A percentile compares a stretch with the other conserved stretches of the same genome.
These are phyloP conservation scores for Irineochytrium annulatum DNA, from an alignment of 192 early-diverging fungal species.

Conservation along the genomic window DNA sequence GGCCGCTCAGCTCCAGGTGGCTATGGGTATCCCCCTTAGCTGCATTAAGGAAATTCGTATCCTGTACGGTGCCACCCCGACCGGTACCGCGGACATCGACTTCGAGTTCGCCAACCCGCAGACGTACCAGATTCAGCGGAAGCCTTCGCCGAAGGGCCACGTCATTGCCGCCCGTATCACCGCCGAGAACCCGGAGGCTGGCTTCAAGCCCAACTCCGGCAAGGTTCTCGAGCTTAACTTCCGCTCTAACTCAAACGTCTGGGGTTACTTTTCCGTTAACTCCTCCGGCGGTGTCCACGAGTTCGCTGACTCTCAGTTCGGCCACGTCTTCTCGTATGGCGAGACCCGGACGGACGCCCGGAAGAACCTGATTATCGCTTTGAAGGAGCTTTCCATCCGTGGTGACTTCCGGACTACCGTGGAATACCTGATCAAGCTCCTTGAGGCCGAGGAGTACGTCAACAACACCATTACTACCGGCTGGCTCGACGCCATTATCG, in stretches of 20 bases:
- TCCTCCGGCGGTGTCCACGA: slow-evolving; percentile 94
- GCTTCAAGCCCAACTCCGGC: slow-evolving; percentile 96
- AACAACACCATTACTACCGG: slow-evolving; percentile 90
- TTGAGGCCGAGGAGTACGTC: slow-evolving; percentile 85
- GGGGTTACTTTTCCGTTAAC: slow-evolving; percentile 99
- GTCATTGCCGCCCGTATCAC: slow-evolving; percentile 98
- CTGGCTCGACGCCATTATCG: slow-evolving; percentile 94
- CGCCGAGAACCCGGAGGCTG: slow-evolving; percentile 98
- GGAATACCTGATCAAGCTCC: slow-evolving; percentile 90
- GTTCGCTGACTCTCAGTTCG: slow-evolving; percentile 99
- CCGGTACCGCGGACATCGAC: slow-evolving; percentile 83
- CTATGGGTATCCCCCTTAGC: slow-evolving; percentile 98
- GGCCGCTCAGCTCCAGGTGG: slow-evolving; percentile 94
- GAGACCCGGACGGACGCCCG: slow-evolving; percentile 87
- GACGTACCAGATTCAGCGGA: slow-evolving; percentile 80
- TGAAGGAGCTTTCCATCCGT: slow-evolving; percentile 97
- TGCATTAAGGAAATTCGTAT: slow-evolving; percentile 94
- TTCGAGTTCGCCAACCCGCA: slow-evolving; percentile 81
- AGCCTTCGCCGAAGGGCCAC: slow-evolving; percentile 91
- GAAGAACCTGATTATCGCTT: slow-evolving; percentile 94
- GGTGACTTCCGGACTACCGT: slow-evolving; percentile 98
- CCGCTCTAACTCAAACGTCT: slow-evolving; percentile 89
- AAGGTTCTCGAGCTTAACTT: slow-evolving; percentile 98
- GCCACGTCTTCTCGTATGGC: slow-evolving; percentile 97
- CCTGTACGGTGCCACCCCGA: slow-evolving; percentile 87